Evolutionary conservation across 2,329 filamentous ascomycete species (phyloP).

Genomic region (Exophiala dermatitidis): DNA sequence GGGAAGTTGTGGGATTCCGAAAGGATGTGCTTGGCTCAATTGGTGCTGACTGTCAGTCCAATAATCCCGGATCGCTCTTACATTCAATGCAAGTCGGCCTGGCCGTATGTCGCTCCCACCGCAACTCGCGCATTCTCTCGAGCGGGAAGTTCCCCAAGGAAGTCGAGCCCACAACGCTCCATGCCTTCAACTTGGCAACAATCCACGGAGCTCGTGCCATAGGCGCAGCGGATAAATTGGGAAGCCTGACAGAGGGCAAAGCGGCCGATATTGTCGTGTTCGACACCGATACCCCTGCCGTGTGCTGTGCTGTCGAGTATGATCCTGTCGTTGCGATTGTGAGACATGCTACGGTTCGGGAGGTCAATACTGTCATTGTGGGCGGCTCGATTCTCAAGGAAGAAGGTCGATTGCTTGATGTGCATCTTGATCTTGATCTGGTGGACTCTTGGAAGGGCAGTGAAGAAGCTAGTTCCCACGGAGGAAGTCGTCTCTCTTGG

Average conservation of each 20-base stretch:
- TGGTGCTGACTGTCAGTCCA: conserved; percentile 32
- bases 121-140: conserved; percentile 29
- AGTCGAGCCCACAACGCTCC: conserved; percentile 33
- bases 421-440: not conserved
- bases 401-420: conserved; percentile 19
- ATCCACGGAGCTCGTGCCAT: conserved; percentile 42
- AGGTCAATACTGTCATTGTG: conserved; percentile 42
- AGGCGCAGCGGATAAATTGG: conserved; percentile 39
- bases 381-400: conserved; percentile 39
- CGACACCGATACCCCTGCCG: conserved; percentile 36
- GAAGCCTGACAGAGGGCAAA: conserved; percentile 42
- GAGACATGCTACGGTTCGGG: conserved; percentile 36
- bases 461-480: not conserved
- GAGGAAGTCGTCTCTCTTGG: no score
- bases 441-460: not conserved
- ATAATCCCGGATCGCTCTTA: conserved; percentile 28
- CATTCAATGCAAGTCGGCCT: conserved; percentile 29
- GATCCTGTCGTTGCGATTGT: conserved; percentile 41
- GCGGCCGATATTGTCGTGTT: conserved; percentile 46
- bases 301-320: conserved; percentile 38
- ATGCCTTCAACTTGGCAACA: conserved; percentile 46
- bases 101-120: conserved; percentile 28
- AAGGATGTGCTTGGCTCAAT: conserved; percentile 32
- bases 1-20: conserved; percentile 28
- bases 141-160: conserved; percentile 24